Evolutionary conservation across 2,329 filamentous ascomycete species (phyloP).

Genomic region (Cryphonectria radicalis): DNA sequence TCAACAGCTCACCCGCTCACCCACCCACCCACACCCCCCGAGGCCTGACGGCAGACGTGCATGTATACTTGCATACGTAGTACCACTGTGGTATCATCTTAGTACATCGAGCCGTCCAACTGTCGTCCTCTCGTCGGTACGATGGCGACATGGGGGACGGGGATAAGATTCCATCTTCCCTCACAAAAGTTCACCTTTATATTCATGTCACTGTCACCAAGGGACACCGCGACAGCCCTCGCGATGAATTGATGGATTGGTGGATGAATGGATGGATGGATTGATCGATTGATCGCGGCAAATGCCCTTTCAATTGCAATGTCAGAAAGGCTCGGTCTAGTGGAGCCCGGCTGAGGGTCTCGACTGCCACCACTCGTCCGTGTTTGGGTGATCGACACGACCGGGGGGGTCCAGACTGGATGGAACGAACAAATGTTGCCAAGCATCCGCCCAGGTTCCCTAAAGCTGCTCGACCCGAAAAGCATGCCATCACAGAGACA

Average conservation of each 20-base stretch:
- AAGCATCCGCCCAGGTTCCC: background rate
- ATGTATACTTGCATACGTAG: background rate
- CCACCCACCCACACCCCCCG: no score
- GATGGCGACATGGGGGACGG: background rate
- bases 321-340: background rate
- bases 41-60: conserved; percentile 7
- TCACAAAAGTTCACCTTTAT: background rate
- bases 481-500: background rate
- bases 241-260: background rate
- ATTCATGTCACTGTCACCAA: background rate
- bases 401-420: background rate
- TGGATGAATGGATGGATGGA: background rate
- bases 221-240: background rate
- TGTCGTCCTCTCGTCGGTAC: background rate
- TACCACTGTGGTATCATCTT: background rate
- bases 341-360: conserved; percentile 5
- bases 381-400: conserved; percentile 5
- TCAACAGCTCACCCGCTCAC: background rate
- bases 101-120: background rate
- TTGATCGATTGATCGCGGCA: background rate
- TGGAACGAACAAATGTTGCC: background rate
- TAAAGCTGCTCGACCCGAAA: background rate
- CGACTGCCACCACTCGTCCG: background rate
- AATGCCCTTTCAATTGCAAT: conserved; percentile 10
- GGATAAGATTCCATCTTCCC: background rate